Percentiles rank a stretch among this genome's conserved stretches.
Evolutionary conservation across 108 stramenopile genomes (phyloP).

Genomic region (Nannochloropsis granulata): DNA sequence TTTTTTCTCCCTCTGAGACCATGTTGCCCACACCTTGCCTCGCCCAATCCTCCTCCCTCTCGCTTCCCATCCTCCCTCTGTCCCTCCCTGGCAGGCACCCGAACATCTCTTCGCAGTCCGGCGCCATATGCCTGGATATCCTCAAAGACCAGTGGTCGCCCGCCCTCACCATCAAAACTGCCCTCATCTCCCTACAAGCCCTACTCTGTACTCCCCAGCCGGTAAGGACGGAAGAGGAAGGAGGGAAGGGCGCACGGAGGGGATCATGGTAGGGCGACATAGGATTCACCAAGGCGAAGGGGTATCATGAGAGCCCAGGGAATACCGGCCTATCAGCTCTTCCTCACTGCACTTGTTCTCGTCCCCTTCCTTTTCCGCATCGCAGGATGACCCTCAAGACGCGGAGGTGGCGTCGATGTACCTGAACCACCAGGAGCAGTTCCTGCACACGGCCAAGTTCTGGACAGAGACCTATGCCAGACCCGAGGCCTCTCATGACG

Average conservation of each 20-base stretch:
- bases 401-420: conserved; percentile 88
- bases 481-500: background rate
- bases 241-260: background rate
- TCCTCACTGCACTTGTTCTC: background rate
- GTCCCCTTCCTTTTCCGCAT: background rate
- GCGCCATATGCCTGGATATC: conserved; percentile 93
- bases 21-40: no score
- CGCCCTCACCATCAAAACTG: conserved; percentile 90
- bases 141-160: conserved; percentile 95
- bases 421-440: conserved; percentile 50
- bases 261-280: background rate
- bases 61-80: background rate
- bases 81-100: conserved; percentile 53
- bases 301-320: background rate
- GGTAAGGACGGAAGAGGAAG: background rate
- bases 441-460: conserved; percentile 66
- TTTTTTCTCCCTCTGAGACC: no score
- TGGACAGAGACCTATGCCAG: conserved; percentile 84
- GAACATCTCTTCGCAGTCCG: conserved; percentile 82
- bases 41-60: no score
- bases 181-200: conserved; percentile 71
- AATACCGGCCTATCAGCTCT: no score
- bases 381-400: conserved; percentile 36
- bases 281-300: background rate
- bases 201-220: conserved; percentile 59